These are phyloP conservation scores for Colletotrichum sp. DNA, from an alignment of 2,329 filamentous ascomycete species.

Conservation along the genomic window DNA sequence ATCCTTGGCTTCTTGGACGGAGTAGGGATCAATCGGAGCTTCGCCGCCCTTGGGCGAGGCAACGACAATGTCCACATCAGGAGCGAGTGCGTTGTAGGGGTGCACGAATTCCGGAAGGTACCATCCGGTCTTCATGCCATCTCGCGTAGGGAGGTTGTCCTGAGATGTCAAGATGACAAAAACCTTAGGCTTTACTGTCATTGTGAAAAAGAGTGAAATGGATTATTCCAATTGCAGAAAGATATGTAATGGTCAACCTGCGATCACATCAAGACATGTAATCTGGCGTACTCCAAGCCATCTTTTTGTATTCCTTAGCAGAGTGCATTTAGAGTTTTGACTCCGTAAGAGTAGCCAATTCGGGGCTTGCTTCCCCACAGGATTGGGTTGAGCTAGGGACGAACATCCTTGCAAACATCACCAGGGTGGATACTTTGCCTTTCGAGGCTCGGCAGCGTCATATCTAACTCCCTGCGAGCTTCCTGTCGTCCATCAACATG, in stretches of 20 bases:
- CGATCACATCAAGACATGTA: not conserved
- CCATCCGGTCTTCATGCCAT: not conserved
- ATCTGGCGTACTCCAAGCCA: fast-evolving
- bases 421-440: not conserved
- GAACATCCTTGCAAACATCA: not conserved
- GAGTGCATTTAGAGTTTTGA: not conserved
- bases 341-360: not conserved
- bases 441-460: not conserved
- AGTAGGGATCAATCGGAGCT: not conserved
- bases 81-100: not conserved
- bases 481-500: fast-evolving
- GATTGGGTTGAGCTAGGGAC: not conserved
- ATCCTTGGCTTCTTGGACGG: not conserved
- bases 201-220: not conserved
- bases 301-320: not conserved
- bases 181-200: not conserved
- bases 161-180: not conserved
- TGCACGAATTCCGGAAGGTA: not conserved
- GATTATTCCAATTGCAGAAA: fast-evolving
- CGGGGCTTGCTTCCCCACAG: not conserved
- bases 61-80: not conserved
- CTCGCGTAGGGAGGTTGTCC: not conserved
- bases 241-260: not conserved
- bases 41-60: not conserved
- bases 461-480: not conserved